phyloP scores from a whole-genome alignment of 345 rosid genomes.

The Linum tenue region DNA sequence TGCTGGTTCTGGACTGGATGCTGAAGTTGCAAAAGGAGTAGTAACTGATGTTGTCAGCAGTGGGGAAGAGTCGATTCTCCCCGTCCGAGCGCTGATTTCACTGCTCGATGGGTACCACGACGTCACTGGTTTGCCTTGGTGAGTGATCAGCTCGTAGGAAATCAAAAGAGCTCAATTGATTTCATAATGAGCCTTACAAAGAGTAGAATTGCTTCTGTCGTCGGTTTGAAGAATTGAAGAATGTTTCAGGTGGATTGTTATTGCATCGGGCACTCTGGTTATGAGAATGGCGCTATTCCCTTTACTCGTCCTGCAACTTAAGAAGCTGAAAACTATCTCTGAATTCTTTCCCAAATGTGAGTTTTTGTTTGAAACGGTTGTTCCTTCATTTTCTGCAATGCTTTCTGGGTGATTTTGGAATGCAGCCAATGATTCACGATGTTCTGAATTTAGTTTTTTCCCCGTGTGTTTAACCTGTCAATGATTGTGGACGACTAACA shows the following conservation, averaged over 20 bases:
- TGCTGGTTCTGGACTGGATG: neutral
- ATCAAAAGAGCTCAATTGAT: neutral
- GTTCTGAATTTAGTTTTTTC: slow-evolving; percentile 6
- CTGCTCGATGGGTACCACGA: slow-evolving; percentile 67
- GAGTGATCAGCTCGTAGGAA: neutral
- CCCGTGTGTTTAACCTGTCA: neutral
- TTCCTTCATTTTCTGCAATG: neutral
- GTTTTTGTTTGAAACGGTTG: slow-evolving; percentile 9
- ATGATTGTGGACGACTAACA: slow-evolving; percentile 2
- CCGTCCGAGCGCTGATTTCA: slow-evolving; percentile 40
- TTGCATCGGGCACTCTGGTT: slow-evolving; percentile 61
- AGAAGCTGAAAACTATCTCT: slow-evolving; percentile 44
- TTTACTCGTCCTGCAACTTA: slow-evolving; percentile 49
- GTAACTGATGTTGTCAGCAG: slow-evolving; percentile 11
- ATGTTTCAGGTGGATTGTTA: slow-evolving; percentile 74
- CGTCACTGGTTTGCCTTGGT: slow-evolving; percentile 83
- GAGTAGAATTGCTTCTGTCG: neutral
- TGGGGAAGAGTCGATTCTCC: slow-evolving; percentile 30
- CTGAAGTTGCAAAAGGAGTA: slow-evolving; percentile 15
- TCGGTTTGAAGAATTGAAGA: slow-evolving; percentile 16
- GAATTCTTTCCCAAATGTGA: slow-evolving; percentile 63
- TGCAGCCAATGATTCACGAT: neutral
- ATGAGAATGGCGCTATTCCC: slow-evolving; percentile 63
- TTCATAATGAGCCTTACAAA: neutral
- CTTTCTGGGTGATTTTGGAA: neutral